Base-by-base conservation (phyloP, 1,284 basidiomycete species). In the Trametes polyzona region DNA sequence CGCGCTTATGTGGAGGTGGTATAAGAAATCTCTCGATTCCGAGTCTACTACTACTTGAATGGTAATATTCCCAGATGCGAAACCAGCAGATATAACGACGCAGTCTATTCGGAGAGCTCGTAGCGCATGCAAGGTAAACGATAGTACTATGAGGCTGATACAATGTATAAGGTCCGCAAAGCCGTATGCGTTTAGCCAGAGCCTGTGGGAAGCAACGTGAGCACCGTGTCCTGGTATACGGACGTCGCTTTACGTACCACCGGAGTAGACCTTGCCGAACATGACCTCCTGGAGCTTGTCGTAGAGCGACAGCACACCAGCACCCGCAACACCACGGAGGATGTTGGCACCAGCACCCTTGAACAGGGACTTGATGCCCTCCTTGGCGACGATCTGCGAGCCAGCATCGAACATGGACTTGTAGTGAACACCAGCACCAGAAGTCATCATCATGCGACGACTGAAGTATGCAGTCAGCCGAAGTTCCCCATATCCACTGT, bases 331-430 rank as follows among this genome's bases (percentile, higher is more conserved):
- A 87, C 95, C 94, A 90, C 95, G 95, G 71, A 97, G 92, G 68
- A 96, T 95, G 84, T 97, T 96, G 76, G 95, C 95, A 85, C 93
- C 95, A 71, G 95, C 94, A 81, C 92, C 93, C 86, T 93, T 94
- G 87, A 95, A 95, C 71, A 96, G 83, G 32, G 93, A 95, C 75
- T 86, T 88, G 57, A 82, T 76, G 71, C 95, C 95, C 81, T 97
- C 95, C 84, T 94, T 94, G 72, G 88, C 85, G 68, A 96, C 74
- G 71, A 96, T 93, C 80, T 87, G 89, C 19, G 89, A 83, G 47
- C 83, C 89, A 71, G 90, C 88, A 67, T 93, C 90, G 76, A 92
- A 93, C 91, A 93, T 93, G 62, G 88, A 91, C 82, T 93, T 93
- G 86, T 95, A 95, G 83, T 95, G 90, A 56, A 87, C 83, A 69